These are phyloP conservation scores for Leccinum glutinopallens DNA, from an alignment of 1,284 basidiomycete genomes.

Conservation along the genomic window DNA sequence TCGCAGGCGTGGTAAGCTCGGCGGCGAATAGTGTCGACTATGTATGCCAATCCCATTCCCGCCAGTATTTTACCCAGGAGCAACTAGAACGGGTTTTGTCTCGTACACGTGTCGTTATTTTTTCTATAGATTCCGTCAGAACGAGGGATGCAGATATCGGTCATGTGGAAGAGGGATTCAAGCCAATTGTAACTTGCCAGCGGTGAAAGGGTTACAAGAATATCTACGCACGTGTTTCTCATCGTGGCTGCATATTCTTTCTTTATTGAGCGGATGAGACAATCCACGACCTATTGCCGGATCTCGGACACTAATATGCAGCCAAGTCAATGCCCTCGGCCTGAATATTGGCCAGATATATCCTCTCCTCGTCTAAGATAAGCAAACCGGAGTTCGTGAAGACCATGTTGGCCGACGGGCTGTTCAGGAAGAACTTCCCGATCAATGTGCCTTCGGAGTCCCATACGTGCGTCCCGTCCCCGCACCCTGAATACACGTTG, in stretches of 20 bases:
- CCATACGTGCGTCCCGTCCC: constrained; percentile 55
- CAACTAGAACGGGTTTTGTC: not conserved
- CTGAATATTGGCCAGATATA: constrained; percentile 25
- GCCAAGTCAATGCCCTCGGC: constrained; percentile 25
- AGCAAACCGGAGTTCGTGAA: constrained; percentile 43
- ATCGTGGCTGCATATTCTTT: not conserved
- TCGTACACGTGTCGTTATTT: constrained; percentile 12
- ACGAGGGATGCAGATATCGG: not conserved
- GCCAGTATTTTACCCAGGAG: constrained; percentile 1
- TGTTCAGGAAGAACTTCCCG: constrained; percentile 74
- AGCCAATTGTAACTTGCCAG: not conserved
- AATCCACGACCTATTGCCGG: not conserved
- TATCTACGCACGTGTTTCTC: not conserved
- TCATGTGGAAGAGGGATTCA: constrained; percentile 1
- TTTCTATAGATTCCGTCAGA: constrained; percentile 6
- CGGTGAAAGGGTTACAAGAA: constrained; percentile 5
- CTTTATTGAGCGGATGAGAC: not conserved
- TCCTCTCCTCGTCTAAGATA: constrained; percentile 16
- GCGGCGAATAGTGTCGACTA: not conserved
- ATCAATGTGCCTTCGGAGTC: constrained; percentile 61
- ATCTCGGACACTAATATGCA: constrained; percentile 1
- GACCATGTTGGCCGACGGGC: constrained; percentile 61
- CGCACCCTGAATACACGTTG: constrained; percentile 28
- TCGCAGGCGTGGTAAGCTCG: not conserved
- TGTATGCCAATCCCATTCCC: not conserved